A percentile compares a stretch with the other conserved stretches of the same genome.
These are phyloP conservation scores for Magnolia changhungtana DNA, from an alignment of 164 flowering plant species.

Conservation along the genomic window DNA sequence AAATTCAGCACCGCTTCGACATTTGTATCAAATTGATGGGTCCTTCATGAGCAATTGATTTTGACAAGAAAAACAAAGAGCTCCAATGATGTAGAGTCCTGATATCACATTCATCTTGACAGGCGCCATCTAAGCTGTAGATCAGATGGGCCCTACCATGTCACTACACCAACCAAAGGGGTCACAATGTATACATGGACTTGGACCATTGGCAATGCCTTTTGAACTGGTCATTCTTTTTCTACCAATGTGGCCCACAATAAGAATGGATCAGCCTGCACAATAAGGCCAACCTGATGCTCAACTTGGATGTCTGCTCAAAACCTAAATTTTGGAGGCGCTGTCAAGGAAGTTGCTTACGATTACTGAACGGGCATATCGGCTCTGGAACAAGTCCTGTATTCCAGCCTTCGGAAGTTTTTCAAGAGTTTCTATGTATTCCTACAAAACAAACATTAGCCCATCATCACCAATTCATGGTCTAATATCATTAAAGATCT, in stretches of 20 bases:
- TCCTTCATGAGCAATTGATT: neutral
- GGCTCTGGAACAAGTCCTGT: constrained; percentile 63
- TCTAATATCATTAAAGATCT: neutral
- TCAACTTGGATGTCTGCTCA: neutral
- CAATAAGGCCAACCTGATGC: neutral
- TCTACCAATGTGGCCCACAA: neutral
- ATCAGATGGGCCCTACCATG: neutral
- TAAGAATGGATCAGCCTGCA: neutral
- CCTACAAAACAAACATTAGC: constrained; percentile 44
- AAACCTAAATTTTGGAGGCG: neutral
- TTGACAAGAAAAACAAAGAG: neutral
- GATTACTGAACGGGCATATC: constrained; percentile 61
- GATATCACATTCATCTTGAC: neutral
- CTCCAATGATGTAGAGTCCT: neutral
- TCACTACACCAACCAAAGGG: neutral
- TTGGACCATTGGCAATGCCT: neutral
- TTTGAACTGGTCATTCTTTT: no score
- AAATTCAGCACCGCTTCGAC: neutral
- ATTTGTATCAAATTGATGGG: neutral
- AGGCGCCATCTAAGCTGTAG: neutral
- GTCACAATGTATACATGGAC: neutral
- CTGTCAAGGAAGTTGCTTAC: constrained; percentile 25
- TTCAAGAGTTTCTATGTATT: constrained; percentile 58
- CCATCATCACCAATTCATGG: neutral
- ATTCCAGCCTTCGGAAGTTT: constrained; percentile 66